Evolutionary conservation across 208 protist species (phyloP).

Genomic region (Trypanosoma rangeli): DNA sequence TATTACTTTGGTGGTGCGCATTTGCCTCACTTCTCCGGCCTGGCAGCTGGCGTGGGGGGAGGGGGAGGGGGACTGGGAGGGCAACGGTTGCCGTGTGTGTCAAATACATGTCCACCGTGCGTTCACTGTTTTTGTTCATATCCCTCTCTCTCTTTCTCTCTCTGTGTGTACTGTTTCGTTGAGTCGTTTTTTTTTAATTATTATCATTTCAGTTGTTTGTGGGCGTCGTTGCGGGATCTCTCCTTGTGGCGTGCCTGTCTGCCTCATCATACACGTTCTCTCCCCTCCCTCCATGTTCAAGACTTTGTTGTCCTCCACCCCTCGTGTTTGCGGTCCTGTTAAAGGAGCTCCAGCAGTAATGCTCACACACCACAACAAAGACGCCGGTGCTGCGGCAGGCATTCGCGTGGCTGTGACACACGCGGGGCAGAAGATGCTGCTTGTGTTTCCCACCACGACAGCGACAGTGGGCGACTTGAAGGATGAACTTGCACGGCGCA

Average conservation of each 20-base stretch:
- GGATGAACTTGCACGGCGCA: constrained; percentile 35
- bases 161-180: no score
- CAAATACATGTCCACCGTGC: no score
- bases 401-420: constrained; percentile 25
- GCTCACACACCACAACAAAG: not conserved
- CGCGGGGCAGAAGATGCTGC: constrained; percentile 2
- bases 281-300: not conserved
- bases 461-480: constrained; percentile 59
- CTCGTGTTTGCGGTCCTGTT: not conserved
- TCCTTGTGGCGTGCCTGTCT: no score
- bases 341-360: not conserved
- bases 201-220: not conserved
- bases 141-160: no score
- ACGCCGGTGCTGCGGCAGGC: not conserved
- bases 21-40: no score
- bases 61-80: no score
- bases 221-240: not conserved
- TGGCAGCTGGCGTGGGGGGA: no score
- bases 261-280: not conserved
- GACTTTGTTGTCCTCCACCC: not conserved
- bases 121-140: no score
- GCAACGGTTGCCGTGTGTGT: no score
- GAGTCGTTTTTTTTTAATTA: not conserved
- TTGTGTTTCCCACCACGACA: constrained; percentile 12
- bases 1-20: no score